Conservation (phyloP, 495 filamentous ascomycete species). For the Lophium mytilinum region DNA sequence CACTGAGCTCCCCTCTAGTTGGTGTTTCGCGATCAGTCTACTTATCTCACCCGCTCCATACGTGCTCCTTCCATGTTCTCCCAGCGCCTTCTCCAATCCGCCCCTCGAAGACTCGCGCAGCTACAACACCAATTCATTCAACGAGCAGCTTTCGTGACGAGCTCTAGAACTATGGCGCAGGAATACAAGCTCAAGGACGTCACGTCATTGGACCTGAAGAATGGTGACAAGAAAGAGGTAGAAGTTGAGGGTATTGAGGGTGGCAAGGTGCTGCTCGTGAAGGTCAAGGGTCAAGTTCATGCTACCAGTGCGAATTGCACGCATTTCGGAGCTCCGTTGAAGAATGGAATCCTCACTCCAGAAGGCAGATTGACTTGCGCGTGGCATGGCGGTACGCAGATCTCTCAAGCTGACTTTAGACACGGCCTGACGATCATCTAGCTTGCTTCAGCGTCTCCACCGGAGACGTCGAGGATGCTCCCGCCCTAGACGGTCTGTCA, state of each 20-base stretch:
- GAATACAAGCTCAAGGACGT: conserved; percentile 86
- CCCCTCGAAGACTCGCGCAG: not conserved
- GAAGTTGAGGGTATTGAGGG: conserved; percentile 83
- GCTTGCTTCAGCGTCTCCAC: conserved; percentile 85
- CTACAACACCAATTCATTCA: not conserved
- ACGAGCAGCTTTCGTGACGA: conserved; percentile 23
- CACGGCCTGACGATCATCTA: conserved; percentile 25
- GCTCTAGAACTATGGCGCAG: conserved; percentile 42
- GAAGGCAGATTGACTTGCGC: conserved; percentile 84
- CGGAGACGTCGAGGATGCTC: conserved; percentile 93
- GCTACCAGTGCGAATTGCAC: conserved; percentile 84
- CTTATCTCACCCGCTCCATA: not conserved
- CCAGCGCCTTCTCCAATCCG: not conserved
- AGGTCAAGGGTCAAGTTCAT: conserved; percentile 62
- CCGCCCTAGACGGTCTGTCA: conserved; percentile 71
- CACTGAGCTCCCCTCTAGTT: not conserved
- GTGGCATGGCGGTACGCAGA: conserved; percentile 76
- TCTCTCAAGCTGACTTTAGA: not conserved
- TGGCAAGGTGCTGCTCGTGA: conserved; percentile 78
- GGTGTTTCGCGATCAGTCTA: not conserved
- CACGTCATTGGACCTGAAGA: conserved; percentile 59
- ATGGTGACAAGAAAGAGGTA: conserved; percentile 75
- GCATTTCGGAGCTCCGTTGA: conserved; percentile 86
- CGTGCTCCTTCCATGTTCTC: conserved; percentile 6
- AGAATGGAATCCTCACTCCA: conserved; percentile 69